Evolutionary conservation across 129 eudicot genomes (phyloP), one percentile per base, ranked within the genome.

Genomic region (Centaurea solstitialis): DNA sequence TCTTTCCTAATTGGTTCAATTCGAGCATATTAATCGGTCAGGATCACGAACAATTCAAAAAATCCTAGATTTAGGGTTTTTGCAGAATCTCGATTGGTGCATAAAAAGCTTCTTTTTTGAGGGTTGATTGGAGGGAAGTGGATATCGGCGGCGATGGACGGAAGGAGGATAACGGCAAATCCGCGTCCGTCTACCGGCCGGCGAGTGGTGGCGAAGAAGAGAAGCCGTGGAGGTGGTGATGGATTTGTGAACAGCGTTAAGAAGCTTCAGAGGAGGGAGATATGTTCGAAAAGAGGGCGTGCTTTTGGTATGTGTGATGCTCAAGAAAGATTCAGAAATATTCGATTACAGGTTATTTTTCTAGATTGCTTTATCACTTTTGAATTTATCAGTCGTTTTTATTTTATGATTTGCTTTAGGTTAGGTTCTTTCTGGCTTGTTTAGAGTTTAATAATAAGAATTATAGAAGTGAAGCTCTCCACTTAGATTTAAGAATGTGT

Each of bases 211-310:
- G 97, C 97, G 39, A 93, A 88, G 90, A 93, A 88, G 91, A 86
- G 98, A 62, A 87, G 87, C 3, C 91, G 94, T 38, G 86, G 90
- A 10, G 85, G 93, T 10, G 75, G 74, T 10, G 98, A 93, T 85
- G 98, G 91, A 80, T 93, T 89, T 77, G 97, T 93, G 0, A 93
- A 93, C 72, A 93, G 97, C 79, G 97, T 93, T 22, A 89, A 82
- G 90, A 93, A 93, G 86, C 85, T 93, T 3, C 97, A 93, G 82
- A 79, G 94, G 82, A 91, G 97, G 69, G 98, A 93, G 89, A 91
- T 93, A 68, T 93, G 91, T 35, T 91, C 98, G 3, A 93, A 84
- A 76, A 88, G 91, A 1, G 91, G 86, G 70, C 91, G 98, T 8
- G 82, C 90, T 76, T 93, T 93, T 71, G 88, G 92, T 76, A 89